These are phyloP conservation scores for Hamamelis virginiana DNA, from an alignment of 164 flowering plant species.

Conservation along the genomic window DNA sequence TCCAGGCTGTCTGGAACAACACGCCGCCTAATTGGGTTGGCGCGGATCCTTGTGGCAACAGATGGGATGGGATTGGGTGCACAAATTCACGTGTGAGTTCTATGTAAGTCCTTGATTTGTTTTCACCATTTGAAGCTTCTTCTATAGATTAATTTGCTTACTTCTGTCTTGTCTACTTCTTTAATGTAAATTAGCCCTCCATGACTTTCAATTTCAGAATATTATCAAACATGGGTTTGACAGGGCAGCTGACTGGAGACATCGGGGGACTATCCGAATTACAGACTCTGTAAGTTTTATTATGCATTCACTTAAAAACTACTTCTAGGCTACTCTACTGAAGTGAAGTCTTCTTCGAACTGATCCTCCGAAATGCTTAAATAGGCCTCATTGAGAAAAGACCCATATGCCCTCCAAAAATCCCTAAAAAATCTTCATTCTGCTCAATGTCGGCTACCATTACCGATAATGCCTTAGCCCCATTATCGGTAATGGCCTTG, in stretches of 20 bases:
- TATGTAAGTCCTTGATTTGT: conserved; percentile 25
- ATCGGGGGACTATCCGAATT: conserved; percentile 37
- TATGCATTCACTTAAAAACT: too few species aligned
- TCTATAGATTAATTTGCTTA: background rate
- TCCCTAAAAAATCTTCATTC: too few species aligned
- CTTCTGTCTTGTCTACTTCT: background rate
- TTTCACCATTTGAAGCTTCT: background rate
- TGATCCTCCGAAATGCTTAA: too few species aligned
- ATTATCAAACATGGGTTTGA: conserved; percentile 39
- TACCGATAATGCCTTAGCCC: too few species aligned
- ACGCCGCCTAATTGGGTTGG: conserved; percentile 39
- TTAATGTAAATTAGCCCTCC: background rate
- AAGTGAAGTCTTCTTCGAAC: too few species aligned
- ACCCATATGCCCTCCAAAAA: conserved; percentile 3
- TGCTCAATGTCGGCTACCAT: too few species aligned
- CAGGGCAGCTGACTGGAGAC: conserved; percentile 40
- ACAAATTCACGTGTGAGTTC: conserved; percentile 34
- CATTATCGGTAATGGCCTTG: too few species aligned
- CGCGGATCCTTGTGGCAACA: conserved; percentile 41
- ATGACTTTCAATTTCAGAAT: conserved; percentile 28
- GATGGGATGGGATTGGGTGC: conserved; percentile 51
- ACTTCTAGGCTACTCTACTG: too few species aligned
- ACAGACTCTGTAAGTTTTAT: conserved; percentile 42
- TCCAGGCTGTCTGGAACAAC: conserved; percentile 28
- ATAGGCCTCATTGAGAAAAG: too few species aligned